Evolutionary conservation across 1,284 basidiomycete genomes (phyloP), one percentile per base, ranked within the genome.

Genomic region (Moesziomyces sp.): DNA sequence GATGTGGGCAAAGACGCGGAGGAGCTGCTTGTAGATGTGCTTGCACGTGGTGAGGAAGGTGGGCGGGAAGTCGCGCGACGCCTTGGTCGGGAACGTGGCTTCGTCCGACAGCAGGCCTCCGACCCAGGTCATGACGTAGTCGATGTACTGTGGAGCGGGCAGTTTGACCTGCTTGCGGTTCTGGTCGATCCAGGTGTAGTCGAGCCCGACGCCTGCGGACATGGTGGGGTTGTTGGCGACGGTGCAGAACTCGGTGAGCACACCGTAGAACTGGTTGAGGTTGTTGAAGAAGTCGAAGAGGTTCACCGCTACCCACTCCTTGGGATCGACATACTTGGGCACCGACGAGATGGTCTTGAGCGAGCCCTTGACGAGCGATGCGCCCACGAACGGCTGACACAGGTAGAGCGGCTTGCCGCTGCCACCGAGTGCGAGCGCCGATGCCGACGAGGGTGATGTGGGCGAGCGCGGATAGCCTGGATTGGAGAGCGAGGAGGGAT

Each of bases 121-220:
- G 6, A 97, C 89, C 95, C 95, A 98, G 13, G 93, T 95, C 92
- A 98, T 95, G 73, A 98, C 95, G 84, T 96, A 99, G 87, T 99
- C 96, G 73, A 98, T 95, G 86, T 99, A 98, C 26, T 94, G 96
- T 7, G 96, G 93, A 4, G 96, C 96, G 16, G 96, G 91, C 0
- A 99, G 88, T 76, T 96, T 90, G 44, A 98, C 93, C 76, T 91
- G 92, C 84, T 95, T 95, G 58, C 94, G 92, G 40, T 83, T 80
- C 86, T 97, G 97, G 46, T 84, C 84, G 79, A 97, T 92, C 96
- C 96, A 99, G 5, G 94, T 95, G 86, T 98, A 99, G 85, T 92
- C 96, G 82, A 98, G 88, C 93, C 90, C 89, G 38, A 89, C 87
- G 0, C 97, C 94, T 10, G 95, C 96, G 51, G 92, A 89, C 97